Conservation (phyloP, 345 rosid genomes). For the Punica granatum region DNA sequence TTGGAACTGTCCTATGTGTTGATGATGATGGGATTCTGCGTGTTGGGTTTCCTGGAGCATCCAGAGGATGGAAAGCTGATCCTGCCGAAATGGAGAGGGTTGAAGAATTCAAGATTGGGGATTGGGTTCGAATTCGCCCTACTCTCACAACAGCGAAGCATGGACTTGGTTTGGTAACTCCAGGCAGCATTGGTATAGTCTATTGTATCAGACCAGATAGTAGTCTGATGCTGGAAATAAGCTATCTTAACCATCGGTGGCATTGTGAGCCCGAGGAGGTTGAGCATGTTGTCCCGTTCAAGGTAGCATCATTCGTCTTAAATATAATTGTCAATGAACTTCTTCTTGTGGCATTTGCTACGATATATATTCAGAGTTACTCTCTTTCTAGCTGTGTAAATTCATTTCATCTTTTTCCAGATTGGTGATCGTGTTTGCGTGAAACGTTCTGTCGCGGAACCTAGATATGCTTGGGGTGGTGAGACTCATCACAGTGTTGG, state of each 20-base stretch:
- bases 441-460: constrained; percentile 97
- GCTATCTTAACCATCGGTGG: constrained; percentile 89
- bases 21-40: constrained; percentile 99
- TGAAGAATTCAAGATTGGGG: constrained; percentile 98
- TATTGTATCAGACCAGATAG: constrained; percentile 93
- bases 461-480: constrained; percentile 98
- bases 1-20: constrained; percentile 93
- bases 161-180: constrained; percentile 85
- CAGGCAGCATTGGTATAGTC: constrained; percentile 96
- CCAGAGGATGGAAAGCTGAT: constrained; percentile 99
- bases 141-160: constrained; percentile 89
- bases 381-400: constrained; percentile 6
- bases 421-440: constrained; percentile 90
- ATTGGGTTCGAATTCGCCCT: constrained; percentile 97
- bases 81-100: constrained; percentile 99
- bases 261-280: constrained; percentile 98
- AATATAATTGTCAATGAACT: not conserved
- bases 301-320: constrained; percentile 30
- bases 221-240: constrained; percentile 77
- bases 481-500: constrained; percentile 99
- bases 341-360: not conserved
- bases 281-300: constrained; percentile 83
- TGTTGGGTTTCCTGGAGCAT: constrained; percentile 99
- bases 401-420: constrained; percentile 29
- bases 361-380: not conserved